phyloP scores from a whole-genome alignment of 805 yeast genomes.

The Saccharomyces eubayanus region DNA sequence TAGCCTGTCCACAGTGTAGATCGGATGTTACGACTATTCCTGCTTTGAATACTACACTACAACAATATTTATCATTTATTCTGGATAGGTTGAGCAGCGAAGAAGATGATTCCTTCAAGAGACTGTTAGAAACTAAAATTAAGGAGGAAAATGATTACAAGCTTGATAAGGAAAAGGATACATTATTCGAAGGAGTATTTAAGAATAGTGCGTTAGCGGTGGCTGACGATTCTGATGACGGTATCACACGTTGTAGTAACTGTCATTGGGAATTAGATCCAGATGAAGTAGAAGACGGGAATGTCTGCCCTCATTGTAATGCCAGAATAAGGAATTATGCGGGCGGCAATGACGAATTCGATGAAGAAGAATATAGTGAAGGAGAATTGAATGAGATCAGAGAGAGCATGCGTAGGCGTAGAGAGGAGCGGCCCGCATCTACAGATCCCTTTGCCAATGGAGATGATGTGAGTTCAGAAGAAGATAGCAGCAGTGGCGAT shows the following conservation, averaged over 20 bases:
- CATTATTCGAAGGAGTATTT: constrained; percentile 44
- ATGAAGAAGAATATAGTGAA: constrained; percentile 22
- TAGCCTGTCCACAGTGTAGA: constrained; percentile 66
- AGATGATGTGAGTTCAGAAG: background rate
- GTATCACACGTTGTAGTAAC: constrained; percentile 63
- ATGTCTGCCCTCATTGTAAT: constrained; percentile 62
- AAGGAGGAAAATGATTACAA: constrained; percentile 10
- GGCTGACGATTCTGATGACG: constrained; percentile 58
- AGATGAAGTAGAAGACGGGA: constrained; percentile 37
- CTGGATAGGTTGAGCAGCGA: constrained; percentile 26
- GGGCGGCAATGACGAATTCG: constrained; percentile 6
- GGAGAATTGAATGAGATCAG: constrained; percentile 16
- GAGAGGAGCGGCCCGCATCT: constrained; percentile 5
- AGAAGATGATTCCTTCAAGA: constrained; percentile 14
- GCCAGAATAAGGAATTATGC: constrained; percentile 35
- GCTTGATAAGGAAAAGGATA: constrained; percentile 22
- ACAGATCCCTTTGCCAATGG: constrained; percentile 3
- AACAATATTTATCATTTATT: constrained; percentile 38
- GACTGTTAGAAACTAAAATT: constrained; percentile 15
- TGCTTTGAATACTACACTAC: constrained; percentile 42
- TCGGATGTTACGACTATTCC: constrained; percentile 42
- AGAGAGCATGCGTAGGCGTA: constrained; percentile 4
- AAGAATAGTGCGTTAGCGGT: constrained; percentile 42
- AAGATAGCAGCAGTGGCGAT: background rate
- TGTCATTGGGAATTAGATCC: constrained; percentile 68